Conservation (phyloP, 2,329 filamentous ascomycete genomes). For the Fragosphaeria purpurea region DNA sequence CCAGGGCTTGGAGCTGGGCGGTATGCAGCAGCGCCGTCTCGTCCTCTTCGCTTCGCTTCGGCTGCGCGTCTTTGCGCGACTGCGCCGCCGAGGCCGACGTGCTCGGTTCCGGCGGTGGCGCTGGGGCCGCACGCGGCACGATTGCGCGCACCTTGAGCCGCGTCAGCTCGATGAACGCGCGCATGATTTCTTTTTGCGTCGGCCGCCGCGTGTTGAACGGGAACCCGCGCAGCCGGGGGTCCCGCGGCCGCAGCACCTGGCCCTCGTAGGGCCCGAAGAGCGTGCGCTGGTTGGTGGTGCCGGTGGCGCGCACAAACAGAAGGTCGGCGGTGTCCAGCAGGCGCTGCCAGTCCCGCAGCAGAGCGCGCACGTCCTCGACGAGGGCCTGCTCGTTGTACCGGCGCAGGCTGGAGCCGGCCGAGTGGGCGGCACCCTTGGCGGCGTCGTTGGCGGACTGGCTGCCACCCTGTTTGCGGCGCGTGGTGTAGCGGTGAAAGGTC, state of each 20-base stretch:
- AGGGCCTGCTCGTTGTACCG: constrained; percentile 91
- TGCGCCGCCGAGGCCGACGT: constrained; percentile 8
- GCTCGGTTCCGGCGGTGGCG: constrained; percentile 23
- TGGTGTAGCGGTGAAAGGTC: constrained; percentile 96
- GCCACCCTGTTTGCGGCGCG: constrained; percentile 89
- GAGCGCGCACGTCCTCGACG: constrained; percentile 72
- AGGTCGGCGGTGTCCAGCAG: constrained; percentile 78
- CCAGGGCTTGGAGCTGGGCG: constrained; percentile 75
- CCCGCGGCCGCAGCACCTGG: constrained; percentile 70
- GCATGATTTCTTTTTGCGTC: constrained; percentile 90
- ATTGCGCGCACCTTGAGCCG: constrained; percentile 76
- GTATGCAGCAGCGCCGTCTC: constrained; percentile 77
- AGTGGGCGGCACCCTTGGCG: constrained; percentile 43
- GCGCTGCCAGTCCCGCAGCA: constrained; percentile 75
- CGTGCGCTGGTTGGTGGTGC: constrained; percentile 74
- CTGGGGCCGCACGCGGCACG: constrained; percentile 48
- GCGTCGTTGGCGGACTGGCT: constrained; percentile 66
- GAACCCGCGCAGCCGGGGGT: constrained; percentile 73
- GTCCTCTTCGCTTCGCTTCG: constrained; percentile 70
- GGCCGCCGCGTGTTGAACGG: constrained; percentile 88
- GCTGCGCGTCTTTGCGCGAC: constrained; percentile 36
- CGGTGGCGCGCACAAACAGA: constrained; percentile 82
- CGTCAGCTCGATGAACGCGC: constrained; percentile 87
- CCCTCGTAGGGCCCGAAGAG: constrained; percentile 87
- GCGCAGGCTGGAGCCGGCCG: constrained; percentile 79